Percentiles rank a stretch among this genome's conserved stretches.
These are phyloP conservation scores for Pythium myriotylum DNA, from an alignment of 352 stramenopile genomes.

Conservation along the genomic window DNA sequence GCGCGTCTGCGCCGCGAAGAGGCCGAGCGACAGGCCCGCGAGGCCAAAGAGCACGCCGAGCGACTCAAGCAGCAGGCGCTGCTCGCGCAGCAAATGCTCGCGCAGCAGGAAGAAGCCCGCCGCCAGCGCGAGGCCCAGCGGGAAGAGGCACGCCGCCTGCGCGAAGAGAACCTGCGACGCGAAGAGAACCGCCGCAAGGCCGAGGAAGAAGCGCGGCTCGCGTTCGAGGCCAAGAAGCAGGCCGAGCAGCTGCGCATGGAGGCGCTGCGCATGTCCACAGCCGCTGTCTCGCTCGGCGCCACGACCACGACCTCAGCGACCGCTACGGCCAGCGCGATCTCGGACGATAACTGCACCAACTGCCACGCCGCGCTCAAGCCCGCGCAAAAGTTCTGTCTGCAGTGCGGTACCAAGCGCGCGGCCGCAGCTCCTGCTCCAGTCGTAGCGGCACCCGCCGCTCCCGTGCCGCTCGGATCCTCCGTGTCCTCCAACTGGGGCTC, in stretches of 20 bases:
- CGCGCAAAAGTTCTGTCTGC: constrained; percentile 81
- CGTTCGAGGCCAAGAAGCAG: constrained; percentile 67
- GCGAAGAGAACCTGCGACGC: constrained; percentile 60
- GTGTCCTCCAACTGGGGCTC: constrained; percentile 1
- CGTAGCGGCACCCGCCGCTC: constrained; percentile 17
- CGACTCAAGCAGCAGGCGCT: constrained; percentile 53
- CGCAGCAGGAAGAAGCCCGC: constrained; percentile 59
- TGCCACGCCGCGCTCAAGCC: constrained; percentile 58
- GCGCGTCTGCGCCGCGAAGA: constrained; percentile 55
- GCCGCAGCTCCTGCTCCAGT: constrained; percentile 14
- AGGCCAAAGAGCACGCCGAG: constrained; percentile 61
- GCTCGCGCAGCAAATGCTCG: constrained; percentile 56
- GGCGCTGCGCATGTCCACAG: constrained; percentile 49
- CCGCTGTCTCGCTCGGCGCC: constrained; percentile 9
- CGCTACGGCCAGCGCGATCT: constrained; percentile 21
- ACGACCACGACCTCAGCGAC: constrained; percentile 25
- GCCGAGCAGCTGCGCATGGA: constrained; percentile 64
- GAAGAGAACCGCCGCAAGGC: constrained; percentile 63
- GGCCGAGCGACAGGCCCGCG: constrained; percentile 54
- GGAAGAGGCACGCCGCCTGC: constrained; percentile 51
- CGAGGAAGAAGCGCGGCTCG: constrained; percentile 56
- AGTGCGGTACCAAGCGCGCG: constrained; percentile 51
- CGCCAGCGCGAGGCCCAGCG: constrained; percentile 42
- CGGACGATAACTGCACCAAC: constrained; percentile 22
- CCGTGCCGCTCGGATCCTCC: constrained; percentile 12